Conservation (phyloP, 1,284 basidiomycete species). For the Puccinia hordei region DNA sequence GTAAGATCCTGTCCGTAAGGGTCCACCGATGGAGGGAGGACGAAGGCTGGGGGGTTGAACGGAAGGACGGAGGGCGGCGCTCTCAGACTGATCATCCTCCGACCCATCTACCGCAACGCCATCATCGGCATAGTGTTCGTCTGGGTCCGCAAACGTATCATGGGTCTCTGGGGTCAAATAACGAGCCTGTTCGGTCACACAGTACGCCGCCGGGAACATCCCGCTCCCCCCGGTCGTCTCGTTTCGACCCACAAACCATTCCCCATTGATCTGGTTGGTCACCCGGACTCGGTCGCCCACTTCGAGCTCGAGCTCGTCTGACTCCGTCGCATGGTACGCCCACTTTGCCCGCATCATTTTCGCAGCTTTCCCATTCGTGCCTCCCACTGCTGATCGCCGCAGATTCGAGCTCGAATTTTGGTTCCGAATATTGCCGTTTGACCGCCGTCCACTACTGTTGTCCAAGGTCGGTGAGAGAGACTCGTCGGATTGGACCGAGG, state of each 20-base stretch:
- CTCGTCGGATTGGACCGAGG: slow-evolving; percentile 23
- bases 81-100: slow-evolving; percentile 43
- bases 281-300: slow-evolving; percentile 44
- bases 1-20: not conserved
- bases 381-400: slow-evolving; percentile 6
- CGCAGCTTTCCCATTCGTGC: no score
- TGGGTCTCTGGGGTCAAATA: slow-evolving; percentile 17
- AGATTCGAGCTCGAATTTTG: slow-evolving; percentile 22
- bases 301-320: slow-evolving; percentile 37
- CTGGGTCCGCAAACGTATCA: slow-evolving; percentile 49
- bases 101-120: not conserved
- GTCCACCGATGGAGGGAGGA: not conserved
- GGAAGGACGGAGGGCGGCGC: slow-evolving; percentile 27
- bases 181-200: slow-evolving; percentile 12
- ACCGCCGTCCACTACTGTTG: not conserved
- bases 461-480: slow-evolving; percentile 30
- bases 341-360: slow-evolving; percentile 46
- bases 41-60: not conserved
- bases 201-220: slow-evolving; percentile 50
- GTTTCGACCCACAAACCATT: slow-evolving; percentile 43
- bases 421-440: not conserved
- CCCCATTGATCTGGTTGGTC: slow-evolving; percentile 39
- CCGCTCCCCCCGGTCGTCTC: slow-evolving; percentile 42
- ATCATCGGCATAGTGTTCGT: slow-evolving; percentile 37
- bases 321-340: slow-evolving; percentile 42